A percentile compares a stretch with the other conserved stretches of the same genome.
Conservation (phyloP, 192 early-diverging fungal species). For the Neocallimastix lanati region DNA sequence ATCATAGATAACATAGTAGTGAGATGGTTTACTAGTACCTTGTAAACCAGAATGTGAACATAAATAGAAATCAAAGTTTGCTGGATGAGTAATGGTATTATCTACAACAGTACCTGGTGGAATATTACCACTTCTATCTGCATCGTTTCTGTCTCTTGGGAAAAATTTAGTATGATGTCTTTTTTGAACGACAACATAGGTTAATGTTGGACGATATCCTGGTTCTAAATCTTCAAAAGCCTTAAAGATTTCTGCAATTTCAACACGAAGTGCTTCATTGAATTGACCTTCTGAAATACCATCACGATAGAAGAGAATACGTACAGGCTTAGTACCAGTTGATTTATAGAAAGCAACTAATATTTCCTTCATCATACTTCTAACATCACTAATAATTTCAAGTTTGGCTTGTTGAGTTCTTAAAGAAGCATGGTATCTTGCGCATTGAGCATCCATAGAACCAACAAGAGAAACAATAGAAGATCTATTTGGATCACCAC, state of each 20-base stretch:
- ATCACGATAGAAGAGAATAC: slow-evolving; percentile 78
- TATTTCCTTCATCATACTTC: slow-evolving; percentile 39
- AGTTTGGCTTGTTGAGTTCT: slow-evolving; percentile 48
- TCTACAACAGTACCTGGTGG: slow-evolving; percentile 24
- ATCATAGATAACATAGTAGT: slow-evolving; percentile 79
- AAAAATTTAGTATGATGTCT: background rate
- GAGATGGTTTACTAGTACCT: slow-evolving; percentile 79
- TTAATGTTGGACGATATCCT: slow-evolving; percentile 1
- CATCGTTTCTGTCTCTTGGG: slow-evolving; percentile 3
- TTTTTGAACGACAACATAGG: background rate
- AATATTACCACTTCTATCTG: slow-evolving; percentile 15
- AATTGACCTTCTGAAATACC: slow-evolving; percentile 12
- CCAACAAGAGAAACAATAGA: slow-evolving; percentile 64
- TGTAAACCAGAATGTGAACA: slow-evolving; percentile 70
- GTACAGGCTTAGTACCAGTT: slow-evolving; percentile 42
- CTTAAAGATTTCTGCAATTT: background rate
- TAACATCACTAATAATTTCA: slow-evolving; percentile 54
- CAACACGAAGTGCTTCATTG: background rate
- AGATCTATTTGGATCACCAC: slow-evolving; percentile 11
- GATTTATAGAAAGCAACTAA: slow-evolving; percentile 32
- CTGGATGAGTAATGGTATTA: slow-evolving; percentile 6
- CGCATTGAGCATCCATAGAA: slow-evolving; percentile 17
- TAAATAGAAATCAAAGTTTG: slow-evolving; percentile 2
- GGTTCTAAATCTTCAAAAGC: background rate
- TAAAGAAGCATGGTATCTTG: slow-evolving; percentile 36